These are phyloP conservation scores for Cutaneotrichosporon curvatum DNA, from an alignment of 1,284 basidiomycete species.

Conservation along the genomic window DNA sequence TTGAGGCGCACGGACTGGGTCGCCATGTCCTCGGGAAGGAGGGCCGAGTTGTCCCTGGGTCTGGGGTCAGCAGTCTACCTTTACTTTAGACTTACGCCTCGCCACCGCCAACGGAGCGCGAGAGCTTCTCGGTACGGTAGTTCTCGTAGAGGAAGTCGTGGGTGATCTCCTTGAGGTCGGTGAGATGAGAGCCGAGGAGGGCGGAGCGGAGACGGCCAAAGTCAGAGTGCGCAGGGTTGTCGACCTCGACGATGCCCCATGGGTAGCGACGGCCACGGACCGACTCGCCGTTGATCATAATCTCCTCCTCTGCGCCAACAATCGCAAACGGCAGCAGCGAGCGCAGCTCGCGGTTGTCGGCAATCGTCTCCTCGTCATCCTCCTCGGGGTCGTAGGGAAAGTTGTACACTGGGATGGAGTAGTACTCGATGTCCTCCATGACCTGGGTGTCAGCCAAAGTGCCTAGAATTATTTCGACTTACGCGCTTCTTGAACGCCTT, in stretches of 20 bases:
- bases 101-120: slow-evolving; percentile 80
- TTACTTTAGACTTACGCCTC: slow-evolving; percentile 55
- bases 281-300: slow-evolving; percentile 83
- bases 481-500: slow-evolving; percentile 95
- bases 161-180: slow-evolving; percentile 84
- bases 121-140: slow-evolving; percentile 89
- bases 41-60: slow-evolving; percentile 65
- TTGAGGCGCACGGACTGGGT: slow-evolving; percentile 94
- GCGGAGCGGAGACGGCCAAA: slow-evolving; percentile 87
- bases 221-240: slow-evolving; percentile 97
- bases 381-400: slow-evolving; percentile 99
- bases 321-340: slow-evolving; percentile 92
- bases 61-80: slow-evolving; percentile 4
- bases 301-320: slow-evolving; percentile 94
- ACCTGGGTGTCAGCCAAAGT: slow-evolving; percentile 54
- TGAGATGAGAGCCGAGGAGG: slow-evolving; percentile 87
- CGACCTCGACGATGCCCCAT: slow-evolving; percentile 97
- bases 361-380: slow-evolving; percentile 97
- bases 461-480: slow-evolving; percentile 32
- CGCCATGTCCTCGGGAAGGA: slow-evolving; percentile 86
- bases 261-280: slow-evolving; percentile 89
- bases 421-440: slow-evolving; percentile 99
- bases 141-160: slow-evolving; percentile 76
- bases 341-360: slow-evolving; percentile 91
- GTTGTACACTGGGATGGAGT: slow-evolving; percentile 98